phyloP scores from a whole-genome alignment of 2,329 filamentous ascomycete species.

The Trichoderma pleuroti region DNA sequence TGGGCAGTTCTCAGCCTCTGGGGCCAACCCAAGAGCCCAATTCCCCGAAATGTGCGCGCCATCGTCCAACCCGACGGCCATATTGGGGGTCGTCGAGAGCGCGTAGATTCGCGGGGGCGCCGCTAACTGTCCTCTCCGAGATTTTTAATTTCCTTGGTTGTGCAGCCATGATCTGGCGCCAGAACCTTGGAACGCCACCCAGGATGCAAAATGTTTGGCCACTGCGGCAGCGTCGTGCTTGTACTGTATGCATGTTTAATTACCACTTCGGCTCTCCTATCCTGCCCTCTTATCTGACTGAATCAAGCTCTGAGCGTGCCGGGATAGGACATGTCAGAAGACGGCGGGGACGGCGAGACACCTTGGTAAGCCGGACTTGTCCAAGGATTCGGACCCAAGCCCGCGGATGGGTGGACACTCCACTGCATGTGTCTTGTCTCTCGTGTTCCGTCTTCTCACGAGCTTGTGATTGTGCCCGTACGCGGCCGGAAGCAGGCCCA shows the following conservation, averaged over 20 bases:
- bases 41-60: neutral
- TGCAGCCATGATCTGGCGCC: slow-evolving; percentile 9
- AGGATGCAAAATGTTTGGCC: neutral
- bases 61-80: neutral
- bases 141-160: slow-evolving; percentile 10
- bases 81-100: neutral
- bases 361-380: slow-evolving; percentile 12
- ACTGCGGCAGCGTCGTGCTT: neutral
- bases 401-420: slow-evolving; percentile 9
- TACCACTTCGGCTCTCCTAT: neutral
- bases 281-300: neutral
- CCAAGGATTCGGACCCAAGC: slow-evolving; percentile 1
- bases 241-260: slow-evolving; percentile 14
- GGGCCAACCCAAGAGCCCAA: slow-evolving; percentile 7
- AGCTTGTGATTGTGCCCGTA: neutral
- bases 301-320: neutral
- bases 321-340: neutral
- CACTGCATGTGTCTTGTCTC: neutral
- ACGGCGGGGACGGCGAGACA: slow-evolving; percentile 11
- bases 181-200: slow-evolving; percentile 12
- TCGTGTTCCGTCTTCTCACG: slow-evolving; percentile 5
- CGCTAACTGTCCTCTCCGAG: slow-evolving; percentile 2
- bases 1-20: slow-evolving; percentile 9
- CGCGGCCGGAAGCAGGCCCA: neutral
- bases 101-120: slow-evolving; percentile 12